These are phyloP conservation scores for Apiotrichum siamense DNA, from an alignment of 1,284 basidiomycete genomes.

Conservation along the genomic window DNA sequence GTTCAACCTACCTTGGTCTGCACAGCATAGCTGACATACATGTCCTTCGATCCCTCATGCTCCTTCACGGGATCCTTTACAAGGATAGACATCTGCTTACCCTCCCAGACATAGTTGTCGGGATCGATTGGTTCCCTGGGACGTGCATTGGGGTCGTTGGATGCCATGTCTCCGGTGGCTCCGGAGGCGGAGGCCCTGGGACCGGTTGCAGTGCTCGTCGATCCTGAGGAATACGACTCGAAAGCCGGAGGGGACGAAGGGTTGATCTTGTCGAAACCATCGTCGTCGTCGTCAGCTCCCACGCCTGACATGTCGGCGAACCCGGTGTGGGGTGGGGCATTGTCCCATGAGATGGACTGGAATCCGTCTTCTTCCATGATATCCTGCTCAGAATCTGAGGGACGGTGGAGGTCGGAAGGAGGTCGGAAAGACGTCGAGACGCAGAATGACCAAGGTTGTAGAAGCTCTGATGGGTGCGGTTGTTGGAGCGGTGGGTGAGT, in stretches of 20 bases:
- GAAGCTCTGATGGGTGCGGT: no score
- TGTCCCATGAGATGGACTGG: constrained; percentile 45
- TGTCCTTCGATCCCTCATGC: constrained; percentile 90
- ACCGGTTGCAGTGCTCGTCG: constrained; percentile 6
- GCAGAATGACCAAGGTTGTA: no score
- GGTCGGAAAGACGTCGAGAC: neutral
- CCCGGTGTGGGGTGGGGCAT: constrained; percentile 28
- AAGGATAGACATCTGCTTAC: constrained; percentile 67
- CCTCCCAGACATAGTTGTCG: constrained; percentile 61
- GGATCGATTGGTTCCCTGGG: neutral
- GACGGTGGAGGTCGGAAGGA: constrained; percentile 6
- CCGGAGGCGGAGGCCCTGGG: neutral
- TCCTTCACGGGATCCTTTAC: constrained; percentile 93
- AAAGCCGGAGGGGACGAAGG: constrained; percentile 13
- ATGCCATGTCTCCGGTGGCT: no score
- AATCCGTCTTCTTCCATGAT: constrained; percentile 43
- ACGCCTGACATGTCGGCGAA: constrained; percentile 21
- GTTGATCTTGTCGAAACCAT: constrained; percentile 42
- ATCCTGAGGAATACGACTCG: neutral
- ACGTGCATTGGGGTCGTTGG: neutral
- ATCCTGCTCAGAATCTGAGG: no score
- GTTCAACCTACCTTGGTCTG: constrained; percentile 65
- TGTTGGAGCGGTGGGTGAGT: no score
- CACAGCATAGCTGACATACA: constrained; percentile 91
- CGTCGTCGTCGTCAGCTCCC: constrained; percentile 26